Evolutionary conservation across 306 rosid genomes (phyloP).

Genomic region (Sesbania bispinosa): DNA sequence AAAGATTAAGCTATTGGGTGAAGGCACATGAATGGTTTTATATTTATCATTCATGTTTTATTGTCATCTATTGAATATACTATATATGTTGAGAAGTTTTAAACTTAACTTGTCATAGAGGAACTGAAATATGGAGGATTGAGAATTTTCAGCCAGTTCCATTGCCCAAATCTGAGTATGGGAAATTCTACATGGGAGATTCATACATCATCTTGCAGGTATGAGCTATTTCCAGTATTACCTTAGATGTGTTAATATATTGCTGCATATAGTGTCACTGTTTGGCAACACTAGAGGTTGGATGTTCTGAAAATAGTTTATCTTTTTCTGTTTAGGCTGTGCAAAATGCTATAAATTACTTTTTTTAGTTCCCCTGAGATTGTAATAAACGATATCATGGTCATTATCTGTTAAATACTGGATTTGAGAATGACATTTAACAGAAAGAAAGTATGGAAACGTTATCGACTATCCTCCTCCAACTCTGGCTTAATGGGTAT

Average conservation of each 20-base stretch:
- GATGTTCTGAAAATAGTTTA: not conserved
- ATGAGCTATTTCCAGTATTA: conserved; percentile 16
- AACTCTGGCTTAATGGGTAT: not conserved
- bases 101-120: conserved; percentile 74
- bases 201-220: conserved; percentile 91
- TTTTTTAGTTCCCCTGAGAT: not conserved
- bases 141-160: conserved; percentile 93
- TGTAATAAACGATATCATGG: not conserved
- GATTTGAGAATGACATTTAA: not conserved
- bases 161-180: conserved; percentile 84
- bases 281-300: not conserved
- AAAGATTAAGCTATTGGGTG: not conserved
- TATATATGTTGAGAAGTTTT: conserved; percentile 27
- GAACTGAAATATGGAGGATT: conserved; percentile 96
- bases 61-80: conserved; percentile 17
- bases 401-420: not conserved
- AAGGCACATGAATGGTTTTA: not conserved
- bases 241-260: conserved; percentile 3
- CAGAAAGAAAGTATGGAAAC: not conserved
- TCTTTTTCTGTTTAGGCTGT: not conserved
- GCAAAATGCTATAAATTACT: not conserved
- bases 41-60: not conserved
- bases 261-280: not conserved
- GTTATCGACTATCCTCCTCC: not conserved
- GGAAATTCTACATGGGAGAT: conserved; percentile 91